phyloP scores from a whole-genome alignment of 2,329 filamentous ascomycete genomes.

The Waltergamsia citrina region DNA sequence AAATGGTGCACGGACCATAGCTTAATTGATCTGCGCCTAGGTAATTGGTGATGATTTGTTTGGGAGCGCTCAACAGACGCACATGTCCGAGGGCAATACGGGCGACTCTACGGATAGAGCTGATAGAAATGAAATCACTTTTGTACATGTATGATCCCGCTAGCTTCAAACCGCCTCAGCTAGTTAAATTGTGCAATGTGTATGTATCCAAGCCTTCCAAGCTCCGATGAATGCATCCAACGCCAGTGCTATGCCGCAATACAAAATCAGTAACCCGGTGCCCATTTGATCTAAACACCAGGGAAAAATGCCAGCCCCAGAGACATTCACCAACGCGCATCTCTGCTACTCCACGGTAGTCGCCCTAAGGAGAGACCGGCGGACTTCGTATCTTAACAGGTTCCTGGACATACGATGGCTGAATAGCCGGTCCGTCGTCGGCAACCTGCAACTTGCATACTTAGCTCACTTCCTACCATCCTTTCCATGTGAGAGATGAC shows the following conservation, averaged over 20 bases:
- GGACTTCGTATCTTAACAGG: slow-evolving; percentile 16
- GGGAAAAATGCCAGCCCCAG: too few species aligned
- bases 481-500: slow-evolving; percentile 36
- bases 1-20: not conserved
- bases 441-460: not conserved
- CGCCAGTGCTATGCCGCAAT: not conserved
- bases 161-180: too few species aligned
- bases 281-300: too few species aligned
- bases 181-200: not conserved
- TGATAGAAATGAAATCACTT: too few species aligned
- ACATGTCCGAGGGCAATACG: not conserved
- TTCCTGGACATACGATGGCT: slow-evolving; percentile 10
- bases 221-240: not conserved
- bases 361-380: slow-evolving; percentile 1
- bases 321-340: too few species aligned
- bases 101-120: too few species aligned
- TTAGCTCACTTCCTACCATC: slow-evolving; percentile 18
- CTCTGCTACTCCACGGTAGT: too few species aligned
- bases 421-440: not conserved
- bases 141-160: not conserved
- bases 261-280: too few species aligned
- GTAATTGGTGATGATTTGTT: not conserved
- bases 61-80: slow-evolving; percentile 1
- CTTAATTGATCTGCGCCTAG: not conserved
- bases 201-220: not conserved